Base-by-base conservation (phyloP, 2,329 filamentous ascomycete species). In the Pezicula rhizophila region DNA sequence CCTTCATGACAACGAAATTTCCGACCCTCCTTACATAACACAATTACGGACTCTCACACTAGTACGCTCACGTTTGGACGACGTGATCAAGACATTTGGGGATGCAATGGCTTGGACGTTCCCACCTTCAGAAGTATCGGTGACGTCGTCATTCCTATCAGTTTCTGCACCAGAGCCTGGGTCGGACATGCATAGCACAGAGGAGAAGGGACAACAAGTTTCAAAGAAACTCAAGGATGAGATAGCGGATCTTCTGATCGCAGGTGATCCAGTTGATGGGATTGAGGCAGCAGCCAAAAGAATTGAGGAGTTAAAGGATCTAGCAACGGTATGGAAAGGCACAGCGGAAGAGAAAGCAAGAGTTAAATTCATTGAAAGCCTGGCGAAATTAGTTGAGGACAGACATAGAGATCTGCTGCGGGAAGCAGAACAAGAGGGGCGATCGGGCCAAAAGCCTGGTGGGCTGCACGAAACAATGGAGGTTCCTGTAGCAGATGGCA, bases 31-130 rank as follows among this genome's bases (percentile, higher is more conserved):
- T 28, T 89, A 85, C 66, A 85, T 96, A 55, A 78, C 78, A 45
- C 85, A 90, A 56, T 76, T 99, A 48, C 87, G 88, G 57, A 95
- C 86, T 12, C 75, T 99, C 34, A 88, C 86, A 3, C 78, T 86
- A 38, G 89, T 97, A 25, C 87, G 91, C 45, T 72, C 80, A 2
- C 85, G 90, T n/a, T 77, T 99, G 14, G 91, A 97, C 56, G 79
- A 83, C 1, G 91, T 97, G 20, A 90, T 97, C 61, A 87, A 88
- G 66, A 86, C 85, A 1, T 99, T 99, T 66, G 92, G 91, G 37
- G 86, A 95, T 59, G 92, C 93, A 28, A 96, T 97, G 88, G 86
- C 95, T 59, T 97, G 95, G 77, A 86, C 89, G 1, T 82, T 96
- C 44, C 89, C 92, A 1, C 91, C 92, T 0, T 95, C 88, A 0